These are phyloP conservation scores for Moniliella sp. DNA, from an alignment of 1,284 basidiomycete genomes.

Conservation along the genomic window DNA sequence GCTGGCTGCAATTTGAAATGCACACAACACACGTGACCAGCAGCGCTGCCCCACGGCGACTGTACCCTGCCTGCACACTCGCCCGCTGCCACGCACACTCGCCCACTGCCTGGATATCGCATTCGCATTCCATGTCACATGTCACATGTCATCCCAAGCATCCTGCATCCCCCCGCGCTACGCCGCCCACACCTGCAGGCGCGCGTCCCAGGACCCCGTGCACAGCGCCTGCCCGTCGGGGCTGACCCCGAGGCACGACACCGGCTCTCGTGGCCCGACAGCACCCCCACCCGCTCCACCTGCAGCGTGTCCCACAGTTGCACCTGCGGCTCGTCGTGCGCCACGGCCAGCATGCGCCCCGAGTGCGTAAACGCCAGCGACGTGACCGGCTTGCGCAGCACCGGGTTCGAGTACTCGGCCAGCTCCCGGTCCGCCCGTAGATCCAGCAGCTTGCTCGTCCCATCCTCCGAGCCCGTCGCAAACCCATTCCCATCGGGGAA, in stretches of 20 bases:
- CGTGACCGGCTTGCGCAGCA: slow-evolving; percentile 91
- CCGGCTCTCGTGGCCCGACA: slow-evolving; percentile 90
- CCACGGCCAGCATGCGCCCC: slow-evolving; percentile 84
- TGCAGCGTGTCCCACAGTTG: slow-evolving; percentile 98
- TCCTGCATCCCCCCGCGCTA: too few relatives aligned
- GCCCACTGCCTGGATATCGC: too few relatives aligned
- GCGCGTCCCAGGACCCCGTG: slow-evolving; percentile 94
- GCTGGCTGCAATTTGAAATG: too few relatives aligned
- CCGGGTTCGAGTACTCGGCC: slow-evolving; percentile 88
- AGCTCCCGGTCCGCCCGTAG: slow-evolving; percentile 88
- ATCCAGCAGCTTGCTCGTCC: slow-evolving; percentile 87
- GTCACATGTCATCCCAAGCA: too few relatives aligned
- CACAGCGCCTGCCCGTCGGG: slow-evolving; percentile 90
- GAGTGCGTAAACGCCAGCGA: slow-evolving; percentile 93
- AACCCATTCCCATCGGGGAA: slow-evolving; percentile 98
- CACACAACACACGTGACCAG: too few relatives aligned
- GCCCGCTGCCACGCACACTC: too few relatives aligned
- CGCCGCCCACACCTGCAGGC: too few relatives aligned
- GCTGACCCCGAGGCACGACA: slow-evolving; percentile 88
- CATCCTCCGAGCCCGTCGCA: slow-evolving; percentile 93
- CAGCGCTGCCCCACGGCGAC: too few relatives aligned
- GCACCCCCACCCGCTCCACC: slow-evolving; percentile 83
- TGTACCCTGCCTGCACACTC: too few relatives aligned
- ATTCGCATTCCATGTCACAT: too few relatives aligned
- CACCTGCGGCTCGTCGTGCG: slow-evolving; percentile 97